Base-by-base conservation (phyloP, 2,329 filamentous ascomycete genomes). In the Alternaria alternata region DNA sequence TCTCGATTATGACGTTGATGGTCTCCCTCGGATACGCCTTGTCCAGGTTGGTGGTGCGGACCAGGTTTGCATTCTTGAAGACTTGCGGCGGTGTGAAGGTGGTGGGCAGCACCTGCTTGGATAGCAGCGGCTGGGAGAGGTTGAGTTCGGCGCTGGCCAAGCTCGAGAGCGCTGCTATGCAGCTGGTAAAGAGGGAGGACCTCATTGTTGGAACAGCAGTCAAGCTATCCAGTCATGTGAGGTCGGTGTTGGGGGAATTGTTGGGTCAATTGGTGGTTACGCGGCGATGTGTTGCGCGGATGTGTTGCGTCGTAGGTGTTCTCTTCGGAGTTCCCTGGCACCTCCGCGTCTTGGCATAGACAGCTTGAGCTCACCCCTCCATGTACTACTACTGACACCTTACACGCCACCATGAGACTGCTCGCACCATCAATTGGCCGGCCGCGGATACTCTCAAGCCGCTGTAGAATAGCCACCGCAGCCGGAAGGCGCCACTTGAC, bases 1-100 rank as follows among this genome's bases (percentile, higher is more conserved):
- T 99, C 83, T 97, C 91, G 65, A 99, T 88, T 52, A 96, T 85
- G n/a, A 97, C 90, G 81, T 98, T 97, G 84, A 97, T 88, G 14
- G 89, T 91, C 81, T 98, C 94, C 76, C 93, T 90, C 56, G 89
- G 89, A 74, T 95, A 98, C 69, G 89, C 91, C 85, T 97, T 98
- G 81, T 98, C 94, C 59, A 97, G 81, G 68, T 96, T 97, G 75
- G 96, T 90, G 66, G 91, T 89, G 73, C 95, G 91, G 52, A 98
- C 91, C 30, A 98, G 81, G 78, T 99, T 98, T 80, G 86, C 86
- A 81, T 99, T 97, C 82, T 94, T 93, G 84, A 97, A 99, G 68
- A 94, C 91, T 77, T 93, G 91, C 14, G 94, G 91, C 54, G 94
- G 93, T 79, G 87, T 90, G 83, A 97, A 97, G 63, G 76, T 78